These are phyloP conservation scores for Leishmania lainsoni DNA, from an alignment of 208 protist species.

Conservation along the genomic window DNA sequence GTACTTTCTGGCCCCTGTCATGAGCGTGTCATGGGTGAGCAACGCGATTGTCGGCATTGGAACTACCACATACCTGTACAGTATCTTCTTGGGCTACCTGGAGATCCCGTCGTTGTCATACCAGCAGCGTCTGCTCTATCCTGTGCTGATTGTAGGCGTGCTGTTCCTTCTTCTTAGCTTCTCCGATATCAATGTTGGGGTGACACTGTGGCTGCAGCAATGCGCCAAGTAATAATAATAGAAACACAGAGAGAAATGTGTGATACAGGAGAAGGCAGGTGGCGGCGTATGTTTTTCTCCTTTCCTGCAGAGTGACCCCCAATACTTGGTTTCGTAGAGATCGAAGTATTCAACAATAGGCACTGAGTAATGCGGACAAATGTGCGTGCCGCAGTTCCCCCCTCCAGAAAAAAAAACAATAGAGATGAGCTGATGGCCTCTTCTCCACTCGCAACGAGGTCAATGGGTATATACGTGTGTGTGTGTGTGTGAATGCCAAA, in stretches of 20 bases:
- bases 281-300: not conserved
- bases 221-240: not conserved
- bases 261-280: not conserved
- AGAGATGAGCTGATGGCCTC: not conserved
- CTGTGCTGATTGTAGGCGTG: conserved; percentile 62
- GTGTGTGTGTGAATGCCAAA: not conserved
- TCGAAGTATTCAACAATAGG: not conserved
- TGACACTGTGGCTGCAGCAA: conserved; percentile 17
- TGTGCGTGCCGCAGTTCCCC: not conserved
- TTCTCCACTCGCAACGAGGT: not conserved
- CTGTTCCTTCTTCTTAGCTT: conserved; percentile 57
- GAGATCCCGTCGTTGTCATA: conserved; percentile 89
- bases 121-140: conserved; percentile 91
- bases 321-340: not conserved
- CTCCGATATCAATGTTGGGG: conserved; percentile 35
- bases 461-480: not conserved
- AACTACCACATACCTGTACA: conserved; percentile 85
- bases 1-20: conserved; percentile 78
- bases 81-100: conserved; percentile 91
- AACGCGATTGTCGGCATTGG: conserved; percentile 77
- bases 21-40: conserved; percentile 24
- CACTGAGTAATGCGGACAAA: not conserved
- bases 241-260: not conserved
- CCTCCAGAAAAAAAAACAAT: no score
- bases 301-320: not conserved